Evolutionary conservation across 768 basidiomycete species (phyloP).

Genomic region (Gloeophyllum trabeum): DNA sequence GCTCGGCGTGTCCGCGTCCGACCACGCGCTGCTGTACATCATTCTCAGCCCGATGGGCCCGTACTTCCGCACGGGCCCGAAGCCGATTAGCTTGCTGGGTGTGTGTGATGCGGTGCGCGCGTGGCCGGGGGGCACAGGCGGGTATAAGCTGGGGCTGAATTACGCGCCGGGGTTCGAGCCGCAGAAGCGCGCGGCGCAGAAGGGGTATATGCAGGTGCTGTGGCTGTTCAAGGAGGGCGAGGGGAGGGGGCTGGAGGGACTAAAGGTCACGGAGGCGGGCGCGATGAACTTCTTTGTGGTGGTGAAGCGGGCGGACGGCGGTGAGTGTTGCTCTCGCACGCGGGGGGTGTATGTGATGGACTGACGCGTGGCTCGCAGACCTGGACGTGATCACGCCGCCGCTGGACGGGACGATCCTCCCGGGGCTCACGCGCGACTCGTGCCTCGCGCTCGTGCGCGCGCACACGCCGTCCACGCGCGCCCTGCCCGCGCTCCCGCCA

Average conservation of each 20-base stretch:
- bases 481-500: conserved; percentile 31
- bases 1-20: conserved; percentile 65
- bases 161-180: conserved; percentile 30
- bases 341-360: background rate
- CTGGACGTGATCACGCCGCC: conserved; percentile 82
- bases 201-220: conserved; percentile 43
- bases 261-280: conserved; percentile 27
- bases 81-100: background rate
- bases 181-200: conserved; percentile 34
- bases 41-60: conserved; percentile 58
- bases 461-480: conserved; percentile 34
- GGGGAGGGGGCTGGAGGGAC: background rate
- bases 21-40: conserved; percentile 77
- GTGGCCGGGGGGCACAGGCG: conserved; percentile 45
- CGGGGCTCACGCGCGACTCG: conserved; percentile 85
- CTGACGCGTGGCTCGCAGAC: conserved; percentile 22
- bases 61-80: conserved; percentile 35
- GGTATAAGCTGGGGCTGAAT: conserved; percentile 39
- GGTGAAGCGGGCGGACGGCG: conserved; percentile 31
- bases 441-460: conserved; percentile 61
- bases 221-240: conserved; percentile 40
- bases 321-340: conserved; percentile 10
- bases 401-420: conserved; percentile 85
- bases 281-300: conserved; percentile 49
- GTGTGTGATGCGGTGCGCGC: conserved; percentile 30